phyloP scores from a whole-genome alignment of 352 stramenopile species.

The Phytophthora melonis region DNA sequence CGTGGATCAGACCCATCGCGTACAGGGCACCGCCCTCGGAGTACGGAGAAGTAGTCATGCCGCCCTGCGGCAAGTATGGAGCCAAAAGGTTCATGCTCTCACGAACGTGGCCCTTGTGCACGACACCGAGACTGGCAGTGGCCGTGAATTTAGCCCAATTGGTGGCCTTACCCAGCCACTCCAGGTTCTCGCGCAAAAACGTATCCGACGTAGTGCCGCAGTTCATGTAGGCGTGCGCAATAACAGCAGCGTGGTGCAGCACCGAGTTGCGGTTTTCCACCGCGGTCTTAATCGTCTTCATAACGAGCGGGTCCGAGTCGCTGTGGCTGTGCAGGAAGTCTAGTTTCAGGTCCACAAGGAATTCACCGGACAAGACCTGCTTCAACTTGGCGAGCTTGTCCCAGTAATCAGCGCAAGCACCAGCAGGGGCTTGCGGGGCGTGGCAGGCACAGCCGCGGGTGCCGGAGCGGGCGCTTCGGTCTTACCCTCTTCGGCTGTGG shows the following conservation, averaged over 20 bases:
- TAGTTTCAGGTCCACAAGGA: conserved; percentile 93
- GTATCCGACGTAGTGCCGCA: conserved; percentile 97
- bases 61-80: conserved; percentile 96
- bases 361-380: conserved; percentile 87
- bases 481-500: conserved; percentile 51
- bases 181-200: conserved; percentile 98
- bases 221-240: conserved; percentile 98
- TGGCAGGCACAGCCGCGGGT: conserved; percentile 38
- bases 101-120: conserved; percentile 98
- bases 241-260: conserved; percentile 97
- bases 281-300: conserved; percentile 95
- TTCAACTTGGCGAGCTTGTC: conserved; percentile 89
- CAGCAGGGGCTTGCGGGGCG: conserved; percentile 50
- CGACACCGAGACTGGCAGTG: conserved; percentile 97
- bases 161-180: conserved; percentile 98
- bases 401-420: conserved; percentile 79
- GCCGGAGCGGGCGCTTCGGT: conserved; percentile 33
- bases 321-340: conserved; percentile 94
- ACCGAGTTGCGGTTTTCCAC: conserved; percentile 97
- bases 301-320: conserved; percentile 92
- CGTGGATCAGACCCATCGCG: conserved; percentile 98
- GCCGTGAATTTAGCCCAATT: conserved; percentile 99
- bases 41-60: conserved; percentile 93
- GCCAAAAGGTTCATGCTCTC: conserved; percentile 98
- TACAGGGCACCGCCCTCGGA: conserved; percentile 98